A percentile compares a stretch with the other conserved stretches of the same genome.
phyloP scores from a whole-genome alignment of 2,329 filamentous ascomycete species.

The Alternaria ethzedia region DNA sequence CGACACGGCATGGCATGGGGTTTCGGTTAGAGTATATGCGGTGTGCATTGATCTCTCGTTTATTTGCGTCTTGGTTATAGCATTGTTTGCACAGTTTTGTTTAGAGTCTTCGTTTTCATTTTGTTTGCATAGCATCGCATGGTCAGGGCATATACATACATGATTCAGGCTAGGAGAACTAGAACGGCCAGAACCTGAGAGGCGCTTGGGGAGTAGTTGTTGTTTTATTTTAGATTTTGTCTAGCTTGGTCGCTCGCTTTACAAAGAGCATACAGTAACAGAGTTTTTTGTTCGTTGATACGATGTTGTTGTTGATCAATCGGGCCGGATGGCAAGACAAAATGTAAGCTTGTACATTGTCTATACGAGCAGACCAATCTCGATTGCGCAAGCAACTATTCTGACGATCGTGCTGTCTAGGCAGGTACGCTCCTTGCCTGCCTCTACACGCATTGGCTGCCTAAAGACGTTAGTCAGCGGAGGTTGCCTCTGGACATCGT shows the following conservation, averaged over 20 bases:
- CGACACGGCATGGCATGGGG: neutral
- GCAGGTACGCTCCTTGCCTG: neutral
- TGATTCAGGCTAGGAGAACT: neutral
- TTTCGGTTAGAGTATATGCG: neutral
- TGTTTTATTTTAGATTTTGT: neutral
- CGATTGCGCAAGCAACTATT: neutral
- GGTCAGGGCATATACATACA: neutral
- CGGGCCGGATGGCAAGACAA: neutral
- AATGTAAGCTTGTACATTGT: neutral
- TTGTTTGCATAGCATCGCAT: conserved; percentile 1
- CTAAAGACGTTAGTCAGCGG: neutral
- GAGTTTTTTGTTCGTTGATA: neutral
- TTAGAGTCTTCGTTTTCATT: neutral
- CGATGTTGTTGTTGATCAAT: neutral
- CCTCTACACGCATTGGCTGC: neutral
- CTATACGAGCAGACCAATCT: conserved; percentile 1
- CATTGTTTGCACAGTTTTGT: neutral
- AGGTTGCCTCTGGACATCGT: neutral
- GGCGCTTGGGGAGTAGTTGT: neutral
- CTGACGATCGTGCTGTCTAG: neutral
- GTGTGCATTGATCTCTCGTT: neutral
- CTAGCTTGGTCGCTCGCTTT: neutral
- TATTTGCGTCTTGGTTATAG: neutral
- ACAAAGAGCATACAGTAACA: neutral
- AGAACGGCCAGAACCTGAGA: neutral